Evolutionary conservation across 2,329 filamentous ascomycete species (phyloP), one percentile per base, ranked within the genome.

Genomic region (Pseudomassariella vexata): DNA sequence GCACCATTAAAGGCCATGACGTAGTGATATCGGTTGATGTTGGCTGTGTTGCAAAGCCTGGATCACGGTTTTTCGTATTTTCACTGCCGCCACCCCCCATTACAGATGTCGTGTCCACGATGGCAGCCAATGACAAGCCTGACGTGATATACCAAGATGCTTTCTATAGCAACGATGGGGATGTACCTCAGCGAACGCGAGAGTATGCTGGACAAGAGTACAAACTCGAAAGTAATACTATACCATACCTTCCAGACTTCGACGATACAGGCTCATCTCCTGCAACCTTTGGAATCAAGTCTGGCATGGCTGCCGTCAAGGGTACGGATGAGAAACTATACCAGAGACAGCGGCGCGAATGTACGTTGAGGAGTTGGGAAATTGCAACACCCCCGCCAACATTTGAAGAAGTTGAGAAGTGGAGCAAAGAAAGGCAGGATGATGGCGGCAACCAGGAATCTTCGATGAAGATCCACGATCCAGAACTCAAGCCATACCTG

Each of bases 141-240:
- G 68, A 80, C 36, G 71, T 84, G 10, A 72, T 95, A 29, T 94
- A 95, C 42, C 85, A 88, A 55, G 80, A 88, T 50, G 81, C 89
- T 1, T 89, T 82, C 49, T 96, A 95, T 52, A 85, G 88, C 45
- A 70, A 85, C 18, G 86, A 94, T 39, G 70, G 68, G 30, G 92
- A 96, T 57, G 83, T 95, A 0, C 88, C 89, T 9, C 71, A 81
- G 23, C 74, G 82, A 32, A 59, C 71, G 19, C 72, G 86, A 32
- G 87, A 95, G 56, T 96, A 95, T 59, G 90, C 85, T 6, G 90
- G 90, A 4, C 79, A 79, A 45, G 85, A 94, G 46, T 95, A 94
- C 52, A 82, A 77, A 36, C 62, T 95, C 6, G 73, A 79, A 47
- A 82, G 88, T 38, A 78, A 73, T 33, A 85, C 82, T 2, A 52